Base-by-base conservation (phyloP, 2,329 filamentous ascomycete genomes). In the Helotiales sp. region DNA sequence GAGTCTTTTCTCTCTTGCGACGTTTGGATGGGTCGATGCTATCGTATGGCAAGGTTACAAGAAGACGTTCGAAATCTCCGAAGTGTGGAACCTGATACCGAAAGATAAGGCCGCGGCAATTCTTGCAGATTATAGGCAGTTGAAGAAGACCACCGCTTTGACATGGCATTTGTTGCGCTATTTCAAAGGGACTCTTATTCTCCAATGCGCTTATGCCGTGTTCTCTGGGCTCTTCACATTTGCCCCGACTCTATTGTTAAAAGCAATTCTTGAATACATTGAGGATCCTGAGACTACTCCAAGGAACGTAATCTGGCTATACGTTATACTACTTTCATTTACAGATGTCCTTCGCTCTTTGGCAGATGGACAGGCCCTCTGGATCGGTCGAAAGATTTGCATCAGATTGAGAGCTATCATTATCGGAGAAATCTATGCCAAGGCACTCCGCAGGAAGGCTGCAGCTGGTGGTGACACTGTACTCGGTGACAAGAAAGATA, bases 401-500 rank as follows among this genome's bases (percentile, higher is more conserved):
- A 93, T 99, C 67, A 88, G 91, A 61, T 81, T 98, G 42, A 89
- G 93, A 62, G 93, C 95, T 51, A 95, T 99, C 70, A 92, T 99
- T 61, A 91, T 99, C 64, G 95, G 95, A 55, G 95, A 99, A 70
- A 95, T 99, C 47, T 99, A 99, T 72, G 90, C 92, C 57, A 99
- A 99, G 76, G 91, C 95, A 1, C 81, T 99, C 17, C 87, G 96
- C 63, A 87, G 95, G 66, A 96, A 96, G 74, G 93, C 92, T 17
- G 88, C 91, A 22, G 87, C 93, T 8, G 84, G 87, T 17, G 81
- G 81, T 34, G 92, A 98, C 65, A 86, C 88, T 53, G 80, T 88
- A 0, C 78, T 95, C 15, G 89, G 90, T 30, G 79, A 78, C 8
- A 74, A 79, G 52, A 64, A 71, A 70, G 60, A 74, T 79, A 73